These are phyloP conservation scores for Globisporangium heterothallicum DNA, from an alignment of 352 stramenopile species.

Conservation along the genomic window DNA sequence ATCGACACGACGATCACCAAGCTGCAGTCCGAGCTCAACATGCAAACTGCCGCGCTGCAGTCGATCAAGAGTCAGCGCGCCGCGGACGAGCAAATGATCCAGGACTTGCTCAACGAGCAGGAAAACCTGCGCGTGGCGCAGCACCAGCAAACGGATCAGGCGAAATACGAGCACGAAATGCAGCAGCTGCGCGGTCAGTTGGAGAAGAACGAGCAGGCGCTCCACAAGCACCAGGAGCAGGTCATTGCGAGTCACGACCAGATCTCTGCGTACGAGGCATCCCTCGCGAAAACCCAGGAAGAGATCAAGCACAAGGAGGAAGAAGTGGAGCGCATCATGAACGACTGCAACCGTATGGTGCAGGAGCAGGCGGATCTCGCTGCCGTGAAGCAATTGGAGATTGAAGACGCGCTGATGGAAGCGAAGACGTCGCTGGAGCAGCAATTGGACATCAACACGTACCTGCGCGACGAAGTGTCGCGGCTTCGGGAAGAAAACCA, in stretches of 20 bases:
- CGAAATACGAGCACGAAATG: conserved; percentile 68
- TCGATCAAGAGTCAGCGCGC: conserved; percentile 66
- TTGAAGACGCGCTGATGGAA: conserved; percentile 77
- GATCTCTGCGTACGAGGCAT: conserved; percentile 60
- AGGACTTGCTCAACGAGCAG: conserved; percentile 78
- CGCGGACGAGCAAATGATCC: conserved; percentile 78
- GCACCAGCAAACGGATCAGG: conserved; percentile 35
- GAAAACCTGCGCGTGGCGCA: conserved; percentile 59
- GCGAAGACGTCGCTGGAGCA: conserved; percentile 84
- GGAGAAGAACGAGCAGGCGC: conserved; percentile 58
- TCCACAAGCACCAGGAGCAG: conserved; percentile 71
- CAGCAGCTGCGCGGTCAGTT: conserved; percentile 60
- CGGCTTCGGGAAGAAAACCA: conserved; percentile 81
- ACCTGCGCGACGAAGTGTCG: conserved; percentile 71
- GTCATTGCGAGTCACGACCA: conserved; percentile 59
- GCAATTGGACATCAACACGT: conserved; percentile 82
- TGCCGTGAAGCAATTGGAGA: conserved; percentile 75
- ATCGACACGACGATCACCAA: conserved; percentile 80
- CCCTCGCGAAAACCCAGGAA: conserved; percentile 47
- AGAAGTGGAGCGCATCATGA: conserved; percentile 79
- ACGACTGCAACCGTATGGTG: conserved; percentile 81
- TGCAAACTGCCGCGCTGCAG: conserved; percentile 49
- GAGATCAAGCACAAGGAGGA: conserved; percentile 72
- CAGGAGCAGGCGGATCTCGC: conserved; percentile 78
- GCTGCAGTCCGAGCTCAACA: conserved; percentile 60